A percentile compares a stretch with the other conserved stretches of the same genome.
phyloP scores from a whole-genome alignment of 31 red algal species.

The Odonthalia washingtoniensis region DNA sequence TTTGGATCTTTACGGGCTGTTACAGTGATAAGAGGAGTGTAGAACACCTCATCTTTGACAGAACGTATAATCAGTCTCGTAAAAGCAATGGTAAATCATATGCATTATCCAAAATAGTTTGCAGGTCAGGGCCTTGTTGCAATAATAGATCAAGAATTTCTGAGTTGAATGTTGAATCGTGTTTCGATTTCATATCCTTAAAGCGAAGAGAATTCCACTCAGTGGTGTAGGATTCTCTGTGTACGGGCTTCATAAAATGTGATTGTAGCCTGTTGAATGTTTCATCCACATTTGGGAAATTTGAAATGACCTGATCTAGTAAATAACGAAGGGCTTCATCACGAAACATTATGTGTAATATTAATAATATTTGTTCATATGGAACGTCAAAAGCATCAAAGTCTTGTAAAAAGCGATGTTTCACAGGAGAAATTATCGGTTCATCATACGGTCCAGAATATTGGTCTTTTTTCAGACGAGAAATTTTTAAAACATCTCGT shows the following conservation, averaged over 20 bases:
- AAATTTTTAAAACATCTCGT: background rate
- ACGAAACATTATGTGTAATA: constrained; percentile 11
- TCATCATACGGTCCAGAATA: background rate
- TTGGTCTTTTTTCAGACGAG: background rate
- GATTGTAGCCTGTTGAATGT: background rate
- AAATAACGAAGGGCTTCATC: no score
- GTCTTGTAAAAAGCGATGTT: background rate
- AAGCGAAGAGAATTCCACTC: constrained; percentile 2
- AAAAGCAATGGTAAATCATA: no score
- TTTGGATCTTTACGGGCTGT: no score
- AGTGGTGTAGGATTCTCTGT: background rate
- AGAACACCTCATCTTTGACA: no score
- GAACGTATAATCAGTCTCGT: no score
- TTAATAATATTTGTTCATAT: background rate
- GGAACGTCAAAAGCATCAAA: background rate
- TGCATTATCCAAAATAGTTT: no score
- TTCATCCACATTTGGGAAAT: background rate
- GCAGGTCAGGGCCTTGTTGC: no score
- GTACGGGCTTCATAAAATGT: background rate
- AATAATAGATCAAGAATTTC: constrained; percentile 14
- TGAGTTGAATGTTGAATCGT: background rate
- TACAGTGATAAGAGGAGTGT: no score
- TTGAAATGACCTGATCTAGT: background rate
- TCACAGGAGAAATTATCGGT: background rate
- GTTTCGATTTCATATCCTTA: background rate